Evolutionary conservation across 495 filamentous ascomycete genomes (phyloP).

Genomic region (Penicillium angulare): DNA sequence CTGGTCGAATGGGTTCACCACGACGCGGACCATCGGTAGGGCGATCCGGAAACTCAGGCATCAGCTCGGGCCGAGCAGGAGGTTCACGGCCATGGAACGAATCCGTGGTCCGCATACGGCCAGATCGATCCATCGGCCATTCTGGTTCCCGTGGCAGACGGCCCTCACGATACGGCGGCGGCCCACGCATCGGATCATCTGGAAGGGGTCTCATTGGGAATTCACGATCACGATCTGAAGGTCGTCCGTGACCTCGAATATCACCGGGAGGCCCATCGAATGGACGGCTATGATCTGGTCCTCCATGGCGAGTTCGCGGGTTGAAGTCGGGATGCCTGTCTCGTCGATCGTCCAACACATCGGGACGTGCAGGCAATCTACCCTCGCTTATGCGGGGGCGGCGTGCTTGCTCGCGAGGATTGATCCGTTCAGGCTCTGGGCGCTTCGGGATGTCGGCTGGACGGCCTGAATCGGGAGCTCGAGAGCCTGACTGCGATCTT

Average conservation of each 20-base stretch:
- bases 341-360: slow-evolving; percentile 38
- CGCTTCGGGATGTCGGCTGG: slow-evolving; percentile 35
- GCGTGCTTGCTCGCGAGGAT: slow-evolving; percentile 30
- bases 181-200: slow-evolving; percentile 44
- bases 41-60: slow-evolving; percentile 37
- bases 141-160: slow-evolving; percentile 33
- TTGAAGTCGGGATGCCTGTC: slow-evolving; percentile 38
- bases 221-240: slow-evolving; percentile 34
- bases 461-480: slow-evolving; percentile 28
- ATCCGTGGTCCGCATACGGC: slow-evolving; percentile 29
- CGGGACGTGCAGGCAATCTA: slow-evolving; percentile 38
- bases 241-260: slow-evolving; percentile 29
- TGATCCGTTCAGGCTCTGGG: slow-evolving; percentile 35
- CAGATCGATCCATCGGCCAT: slow-evolving; percentile 37
- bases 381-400: slow-evolving; percentile 32
- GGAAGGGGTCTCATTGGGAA: slow-evolving; percentile 29
- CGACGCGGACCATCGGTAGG: slow-evolving; percentile 31
- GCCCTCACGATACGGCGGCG: slow-evolving; percentile 34
- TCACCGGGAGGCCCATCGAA: slow-evolving; percentile 33
- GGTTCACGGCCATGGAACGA: slow-evolving; percentile 29
- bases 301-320: slow-evolving; percentile 35
- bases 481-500: slow-evolving; percentile 25
- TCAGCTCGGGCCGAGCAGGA: slow-evolving; percentile 36
- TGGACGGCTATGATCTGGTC: slow-evolving; percentile 33
- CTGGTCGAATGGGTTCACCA: slow-evolving; percentile 29